Percentiles rank a stretch among this genome's conserved stretches.
Evolutionary conservation across 805 yeast species (phyloP).

Genomic region (Ogataea thermomethanolica): DNA sequence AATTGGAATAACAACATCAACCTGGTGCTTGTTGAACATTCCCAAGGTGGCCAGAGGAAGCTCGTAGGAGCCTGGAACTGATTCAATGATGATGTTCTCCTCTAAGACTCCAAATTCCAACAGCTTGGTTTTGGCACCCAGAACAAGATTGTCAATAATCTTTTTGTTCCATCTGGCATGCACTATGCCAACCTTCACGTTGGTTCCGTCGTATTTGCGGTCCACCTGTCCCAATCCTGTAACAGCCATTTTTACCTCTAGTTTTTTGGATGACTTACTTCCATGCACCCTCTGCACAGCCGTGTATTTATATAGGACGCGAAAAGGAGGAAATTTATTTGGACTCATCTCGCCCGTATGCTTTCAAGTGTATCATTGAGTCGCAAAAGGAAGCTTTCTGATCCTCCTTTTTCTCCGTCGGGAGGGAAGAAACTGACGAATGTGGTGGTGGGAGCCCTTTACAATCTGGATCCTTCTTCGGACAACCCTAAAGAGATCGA

Average conservation of each 20-base stretch:
- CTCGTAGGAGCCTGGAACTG: conserved; percentile 95
- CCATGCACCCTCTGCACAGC: neutral
- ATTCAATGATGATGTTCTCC: conserved; percentile 72
- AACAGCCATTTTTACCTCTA: conserved; percentile 55
- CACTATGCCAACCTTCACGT: conserved; percentile 74
- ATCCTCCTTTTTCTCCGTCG: conserved; percentile 2
- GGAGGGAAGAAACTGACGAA: conserved; percentile 4
- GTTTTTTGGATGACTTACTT: too few relatives aligned
- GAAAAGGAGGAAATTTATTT: neutral
- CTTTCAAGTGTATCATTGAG: conserved; percentile 8
- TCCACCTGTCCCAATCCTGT: conserved; percentile 70
- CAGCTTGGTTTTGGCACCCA: conserved; percentile 68
- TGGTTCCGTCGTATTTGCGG: conserved; percentile 47
- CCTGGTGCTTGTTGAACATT: conserved; percentile 43
- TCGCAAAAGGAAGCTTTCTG: conserved; percentile 16
- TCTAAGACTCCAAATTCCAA: conserved; percentile 64
- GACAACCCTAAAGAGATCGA: conserved; percentile 12
- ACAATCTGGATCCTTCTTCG: conserved; percentile 14
- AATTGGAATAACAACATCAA: conserved; percentile 89
- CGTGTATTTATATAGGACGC: conserved; percentile 7
- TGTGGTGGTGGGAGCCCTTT: conserved; percentile 11
- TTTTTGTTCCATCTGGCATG: conserved; percentile 94
- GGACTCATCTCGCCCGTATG: conserved; percentile 6
- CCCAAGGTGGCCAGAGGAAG: conserved; percentile 76
- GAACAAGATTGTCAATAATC: conserved; percentile 74